Evolutionary conservation across 2,329 filamentous ascomycete genomes (phyloP), one percentile per base, ranked within the genome.

Genomic region (Fusarium sp.): DNA sequence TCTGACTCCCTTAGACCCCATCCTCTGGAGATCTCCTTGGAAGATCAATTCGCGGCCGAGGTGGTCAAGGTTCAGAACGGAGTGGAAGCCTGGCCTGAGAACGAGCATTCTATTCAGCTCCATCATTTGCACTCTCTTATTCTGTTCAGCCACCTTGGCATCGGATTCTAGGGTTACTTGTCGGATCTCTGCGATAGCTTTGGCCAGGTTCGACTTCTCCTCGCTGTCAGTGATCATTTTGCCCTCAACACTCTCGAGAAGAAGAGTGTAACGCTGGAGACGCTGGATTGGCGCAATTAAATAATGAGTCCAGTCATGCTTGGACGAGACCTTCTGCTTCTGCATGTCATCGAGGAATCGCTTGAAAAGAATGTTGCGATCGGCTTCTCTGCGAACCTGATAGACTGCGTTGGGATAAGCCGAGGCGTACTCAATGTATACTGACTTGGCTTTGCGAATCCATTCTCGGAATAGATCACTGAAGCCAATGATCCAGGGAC

Each of bases 391-490:
- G 55, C 94, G 91, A 19, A 99, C 89, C 55, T 94, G 84, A 77
- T 93, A 94, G 39, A 90, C 90, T 2, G 96, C 95, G 62, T 91
- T 89, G 1, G 95, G 95, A 73, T 96, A 98, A 1, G 90, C 90
- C 2, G 91, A 90, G 41, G 95, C 95, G 79, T 98, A 99, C 62
- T 97, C 94, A 65, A 98, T 90, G 77, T 98, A 99, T 13, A 93
- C 91, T 4, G 87, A 84, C 79, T 91, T 93, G 31, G 96, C 96
- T 79, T 98, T 98, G 68, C 96, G 89, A 67, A 98, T 97, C 96
- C 96, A 99, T 81, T 99, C 96, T 62, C 96, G 87, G 84, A 99
- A 98, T 51, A 99, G 93, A 76, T 98, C 96, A 77, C 94, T 98
- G 81, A 98, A 98, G 5, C 96, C 96, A 14, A 88, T 85, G 62